Percentiles rank a stretch among this genome's conserved stretches.
phyloP scores from a whole-genome alignment of 176 grass and related monocot species.

The Calamus simplicifolius region DNA sequence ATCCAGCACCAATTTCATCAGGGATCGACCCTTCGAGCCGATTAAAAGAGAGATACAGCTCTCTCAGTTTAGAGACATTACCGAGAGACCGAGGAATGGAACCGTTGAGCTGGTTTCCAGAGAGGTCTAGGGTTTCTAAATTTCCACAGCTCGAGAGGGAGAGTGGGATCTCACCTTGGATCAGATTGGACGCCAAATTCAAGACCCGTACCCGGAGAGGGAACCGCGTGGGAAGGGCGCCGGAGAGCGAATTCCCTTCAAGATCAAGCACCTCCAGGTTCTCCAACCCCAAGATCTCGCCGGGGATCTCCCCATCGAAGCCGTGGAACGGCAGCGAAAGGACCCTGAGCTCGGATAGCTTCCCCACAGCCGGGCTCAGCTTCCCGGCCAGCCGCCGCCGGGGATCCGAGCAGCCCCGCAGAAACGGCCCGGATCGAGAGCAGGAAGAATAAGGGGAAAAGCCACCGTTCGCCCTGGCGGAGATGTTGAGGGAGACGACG shows the following conservation, averaged over 20 bases:
- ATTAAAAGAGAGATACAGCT: slow-evolving; percentile 20
- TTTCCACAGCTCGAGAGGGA: slow-evolving; percentile 36
- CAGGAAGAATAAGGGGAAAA: slow-evolving; percentile 9
- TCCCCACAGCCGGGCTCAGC: slow-evolving; percentile 35
- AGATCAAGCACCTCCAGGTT: slow-evolving; percentile 62
- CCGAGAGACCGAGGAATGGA: slow-evolving; percentile 18
- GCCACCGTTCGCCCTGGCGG: neutral
- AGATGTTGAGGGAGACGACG: slow-evolving; percentile 43
- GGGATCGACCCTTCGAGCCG: slow-evolving; percentile 34
- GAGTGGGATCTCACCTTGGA: slow-evolving; percentile 52
- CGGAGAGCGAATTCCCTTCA: slow-evolving; percentile 46
- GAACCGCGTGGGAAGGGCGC: slow-evolving; percentile 47
- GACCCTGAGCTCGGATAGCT: slow-evolving; percentile 47
- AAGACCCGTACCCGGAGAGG: slow-evolving; percentile 49
- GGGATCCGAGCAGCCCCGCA: slow-evolving; percentile 11
- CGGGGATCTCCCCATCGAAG: slow-evolving; percentile 63
- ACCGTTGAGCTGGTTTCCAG: slow-evolving; percentile 52
- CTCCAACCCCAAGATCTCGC: slow-evolving; percentile 69
- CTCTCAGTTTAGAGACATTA: slow-evolving; percentile 8
- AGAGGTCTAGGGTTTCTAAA: slow-evolving; percentile 60
- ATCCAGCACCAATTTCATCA: slow-evolving; percentile 23
- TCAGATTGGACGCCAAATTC: slow-evolving; percentile 47
- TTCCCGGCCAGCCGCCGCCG: slow-evolving; percentile 18
- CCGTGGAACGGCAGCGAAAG: slow-evolving; percentile 40
- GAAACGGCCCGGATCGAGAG: slow-evolving; percentile 7